Conservation (phyloP, 164 flowering plant species). For the Vitis amurensis region DNA sequence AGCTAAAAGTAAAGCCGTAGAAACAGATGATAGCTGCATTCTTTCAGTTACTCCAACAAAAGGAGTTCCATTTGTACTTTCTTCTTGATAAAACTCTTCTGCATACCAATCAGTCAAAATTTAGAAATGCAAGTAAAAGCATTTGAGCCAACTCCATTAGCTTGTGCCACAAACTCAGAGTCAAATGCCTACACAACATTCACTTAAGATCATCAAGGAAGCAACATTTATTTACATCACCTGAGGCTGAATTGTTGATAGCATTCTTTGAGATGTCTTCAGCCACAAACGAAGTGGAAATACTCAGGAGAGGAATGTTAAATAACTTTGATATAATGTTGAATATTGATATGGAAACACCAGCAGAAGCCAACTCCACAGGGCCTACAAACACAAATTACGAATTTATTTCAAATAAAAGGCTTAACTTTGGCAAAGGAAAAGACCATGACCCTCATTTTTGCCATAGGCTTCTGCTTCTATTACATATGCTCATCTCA, state of each 20-base stretch:
- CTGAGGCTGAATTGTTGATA: conserved; percentile 38
- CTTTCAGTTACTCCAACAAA: conserved; percentile 35
- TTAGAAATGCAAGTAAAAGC: not conserved
- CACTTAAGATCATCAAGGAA: not conserved
- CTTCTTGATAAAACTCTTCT: conserved; percentile 24
- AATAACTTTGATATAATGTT: conserved; percentile 88
- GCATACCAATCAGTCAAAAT: conserved; percentile 9
- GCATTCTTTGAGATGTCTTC: conserved; percentile 73
- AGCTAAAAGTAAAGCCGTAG: conserved; percentile 85
- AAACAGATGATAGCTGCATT: conserved; percentile 82
- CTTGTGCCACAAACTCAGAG: not conserved
- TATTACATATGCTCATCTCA: no score
- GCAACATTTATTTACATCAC: conserved; percentile 26
- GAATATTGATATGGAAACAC: conserved; percentile 85
- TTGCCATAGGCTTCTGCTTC: no score
- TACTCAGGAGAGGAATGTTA: conserved; percentile 93
- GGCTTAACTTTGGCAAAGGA: not conserved
- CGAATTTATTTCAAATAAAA: not conserved
- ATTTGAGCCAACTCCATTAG: not conserved
- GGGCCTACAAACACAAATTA: conserved; percentile 49
- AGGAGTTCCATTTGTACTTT: conserved; percentile 32
- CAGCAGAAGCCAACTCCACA: conserved; percentile 92
- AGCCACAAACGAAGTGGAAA: conserved; percentile 97
- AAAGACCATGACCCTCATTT: not conserved
- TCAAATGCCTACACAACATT: not conserved